Conservation (phyloP, 768 basidiomycete species). For the Lactarius pseudohatsudake region DNA sequence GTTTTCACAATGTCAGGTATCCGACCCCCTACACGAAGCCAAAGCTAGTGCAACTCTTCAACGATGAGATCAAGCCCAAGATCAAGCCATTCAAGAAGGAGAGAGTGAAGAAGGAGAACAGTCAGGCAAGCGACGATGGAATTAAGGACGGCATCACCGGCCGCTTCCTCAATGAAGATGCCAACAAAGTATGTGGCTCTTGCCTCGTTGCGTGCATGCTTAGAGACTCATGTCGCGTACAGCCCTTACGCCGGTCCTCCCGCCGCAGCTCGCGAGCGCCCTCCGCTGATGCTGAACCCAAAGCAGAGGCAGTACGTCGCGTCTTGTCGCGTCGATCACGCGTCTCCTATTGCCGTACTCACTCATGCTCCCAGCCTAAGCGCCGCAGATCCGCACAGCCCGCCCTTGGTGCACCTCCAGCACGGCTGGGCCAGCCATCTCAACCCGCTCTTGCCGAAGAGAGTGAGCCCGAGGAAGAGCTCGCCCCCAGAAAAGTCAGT, state of each 20-base stretch:
- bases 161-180: slow-evolving; percentile 51
- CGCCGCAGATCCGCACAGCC: slow-evolving; percentile 79
- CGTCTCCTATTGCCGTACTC: slow-evolving; percentile 28
- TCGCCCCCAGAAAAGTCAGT: slow-evolving; percentile 58
- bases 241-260: slow-evolving; percentile 53
- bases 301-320: slow-evolving; percentile 56
- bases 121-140: slow-evolving; percentile 76
- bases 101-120: slow-evolving; percentile 62
- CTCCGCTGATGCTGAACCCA: slow-evolving; percentile 41
- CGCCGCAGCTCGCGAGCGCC: slow-evolving; percentile 63
- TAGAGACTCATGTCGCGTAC: slow-evolving; percentile 31
- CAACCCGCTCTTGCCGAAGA: slow-evolving; percentile 61
- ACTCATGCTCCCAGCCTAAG: slow-evolving; percentile 54
- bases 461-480: slow-evolving; percentile 72
- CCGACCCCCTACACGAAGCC: slow-evolving; percentile 75
- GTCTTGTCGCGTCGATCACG: slow-evolving; percentile 22
- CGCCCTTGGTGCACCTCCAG: slow-evolving; percentile 50
- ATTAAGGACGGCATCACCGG: slow-evolving; percentile 84
- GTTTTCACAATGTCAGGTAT: slow-evolving; percentile 73
- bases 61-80: slow-evolving; percentile 68
- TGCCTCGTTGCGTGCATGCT: slow-evolving; percentile 16
- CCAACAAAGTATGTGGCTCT: slow-evolving; percentile 42
- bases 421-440: slow-evolving; percentile 36
- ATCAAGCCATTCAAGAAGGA: slow-evolving; percentile 60
- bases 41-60: slow-evolving; percentile 74